A percentile compares a stretch with the other conserved stretches of the same genome.
Evolutionary conservation across 73 alveolate genomes (phyloP).

Genomic region (Paramecium sonneborni): DNA sequence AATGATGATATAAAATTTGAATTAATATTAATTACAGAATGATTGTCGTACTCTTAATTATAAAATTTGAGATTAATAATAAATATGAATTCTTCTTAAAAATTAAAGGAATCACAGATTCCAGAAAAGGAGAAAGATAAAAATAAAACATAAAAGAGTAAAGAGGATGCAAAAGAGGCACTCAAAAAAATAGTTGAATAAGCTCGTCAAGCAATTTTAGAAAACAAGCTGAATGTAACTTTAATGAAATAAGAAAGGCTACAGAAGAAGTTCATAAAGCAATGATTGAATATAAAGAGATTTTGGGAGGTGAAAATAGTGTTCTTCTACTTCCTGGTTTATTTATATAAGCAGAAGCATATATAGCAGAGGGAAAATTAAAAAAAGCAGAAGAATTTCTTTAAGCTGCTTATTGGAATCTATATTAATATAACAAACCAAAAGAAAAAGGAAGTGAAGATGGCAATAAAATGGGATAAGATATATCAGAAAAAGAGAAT

Average conservation of each 20-base stretch:
- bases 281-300: conserved; percentile 54
- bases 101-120: conserved; percentile 20
- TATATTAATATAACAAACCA: conserved; percentile 67
- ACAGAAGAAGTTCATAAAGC: conserved; percentile 60
- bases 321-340: conserved; percentile 84
- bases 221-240: background rate
- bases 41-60: too few species aligned
- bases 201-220: background rate
- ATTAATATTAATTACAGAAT: too few species aligned
- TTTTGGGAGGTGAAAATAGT: conserved; percentile 75
- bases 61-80: background rate
- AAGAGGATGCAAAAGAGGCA: background rate
- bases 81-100: background rate
- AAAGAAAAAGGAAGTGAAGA: conserved; percentile 73
- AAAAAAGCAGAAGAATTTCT: conserved; percentile 87
- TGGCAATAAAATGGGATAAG: conserved; percentile 70
- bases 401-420: conserved; percentile 88
- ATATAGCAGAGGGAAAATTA: conserved; percentile 64
- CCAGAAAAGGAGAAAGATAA: background rate
- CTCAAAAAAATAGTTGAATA: background rate
- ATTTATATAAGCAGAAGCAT: conserved; percentile 83
- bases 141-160: background rate
- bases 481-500: conserved; percentile 66
- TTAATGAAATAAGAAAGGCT: conserved; percentile 28
- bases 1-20: too few species aligned